phyloP scores from a whole-genome alignment of 371 early-diverging fungal genomes.

The Mucor sp. region DNA sequence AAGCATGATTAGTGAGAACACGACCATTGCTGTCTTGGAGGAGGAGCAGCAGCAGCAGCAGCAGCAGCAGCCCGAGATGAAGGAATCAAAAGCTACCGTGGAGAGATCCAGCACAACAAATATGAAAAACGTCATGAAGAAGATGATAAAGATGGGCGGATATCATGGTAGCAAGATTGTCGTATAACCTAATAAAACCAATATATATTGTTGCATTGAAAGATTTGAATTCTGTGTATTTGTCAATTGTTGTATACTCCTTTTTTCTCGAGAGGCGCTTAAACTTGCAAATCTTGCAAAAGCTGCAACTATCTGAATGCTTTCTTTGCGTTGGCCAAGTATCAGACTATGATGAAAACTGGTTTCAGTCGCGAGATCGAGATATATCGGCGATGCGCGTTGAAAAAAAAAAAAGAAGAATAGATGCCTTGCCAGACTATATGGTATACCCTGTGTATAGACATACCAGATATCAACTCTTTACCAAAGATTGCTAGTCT shows the following conservation, averaged over 20 bases:
- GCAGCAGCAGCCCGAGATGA: neutral
- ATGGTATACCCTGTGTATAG: no score
- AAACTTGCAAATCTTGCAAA: neutral
- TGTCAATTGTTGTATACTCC: neutral
- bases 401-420: neutral
- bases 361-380: neutral
- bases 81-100: neutral
- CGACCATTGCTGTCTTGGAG: neutral
- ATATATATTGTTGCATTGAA: neutral
- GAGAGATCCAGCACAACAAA: constrained; percentile 20
- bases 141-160: constrained; percentile 37
- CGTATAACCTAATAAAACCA: neutral
- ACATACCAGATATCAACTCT: no score
- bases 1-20: constrained; percentile 16
- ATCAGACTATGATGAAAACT: neutral
- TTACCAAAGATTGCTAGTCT: neutral
- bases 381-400: neutral
- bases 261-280: neutral
- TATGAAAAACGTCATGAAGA: constrained; percentile 38
- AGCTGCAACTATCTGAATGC: no score
- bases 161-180: constrained; percentile 12
- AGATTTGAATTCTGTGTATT: neutral
- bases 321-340: neutral
- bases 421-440: neutral
- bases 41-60: neutral